Base-by-base conservation (phyloP, 441 rosid species). In the Pelargonium fulgidum region DNA sequence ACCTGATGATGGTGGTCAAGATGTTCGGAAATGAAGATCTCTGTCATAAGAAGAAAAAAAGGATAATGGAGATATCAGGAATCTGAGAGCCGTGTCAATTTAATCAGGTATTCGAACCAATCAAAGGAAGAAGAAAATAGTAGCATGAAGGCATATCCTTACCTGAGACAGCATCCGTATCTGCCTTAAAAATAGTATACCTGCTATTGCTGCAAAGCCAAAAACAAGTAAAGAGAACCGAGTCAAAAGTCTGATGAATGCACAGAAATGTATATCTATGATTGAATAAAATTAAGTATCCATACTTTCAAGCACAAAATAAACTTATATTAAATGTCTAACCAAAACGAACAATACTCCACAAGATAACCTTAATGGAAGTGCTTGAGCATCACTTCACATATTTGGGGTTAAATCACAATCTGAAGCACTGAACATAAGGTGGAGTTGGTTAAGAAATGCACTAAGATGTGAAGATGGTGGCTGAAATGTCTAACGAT, bases 121-220 rank as follows among this genome's bases (percentile, higher is more conserved):
- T 62, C 20, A 42, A 47, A 64, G 54, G 24, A 16, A 39, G 44
- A 66, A 13, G 72, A 56, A 3, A 62, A 64, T 16, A 59, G 42
- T 67, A 19, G 14, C 1, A 39, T 39, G 54, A 66, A 71, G 66
- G 70, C 64, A 9, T 4, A 33, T 33, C 39, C 56, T 45, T 73
- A 87, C 97, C 97, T 79, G 86, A 78, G 65, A 77, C 20, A 87
- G 76, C 68, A 77, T 45, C 68, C 78, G 58, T 56, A 81, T 67
- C 80, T 87, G 90, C 84, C 96, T 83, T 26, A 88, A 72, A 76
- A 87, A 86, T 76, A 93, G 56, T 70, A 91, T 41, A 22, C 86
- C 78, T 33, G 90, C 82, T 56, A 93, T 85, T 41, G 85, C 97
- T 89, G 89, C 81, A 77, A 69, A 76, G 54, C 66, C 79, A 45